Evolutionary conservation across 2,329 filamentous ascomycete species (phyloP), one percentile per base, ranked within the genome.

Genomic region (Alternaria longipes): DNA sequence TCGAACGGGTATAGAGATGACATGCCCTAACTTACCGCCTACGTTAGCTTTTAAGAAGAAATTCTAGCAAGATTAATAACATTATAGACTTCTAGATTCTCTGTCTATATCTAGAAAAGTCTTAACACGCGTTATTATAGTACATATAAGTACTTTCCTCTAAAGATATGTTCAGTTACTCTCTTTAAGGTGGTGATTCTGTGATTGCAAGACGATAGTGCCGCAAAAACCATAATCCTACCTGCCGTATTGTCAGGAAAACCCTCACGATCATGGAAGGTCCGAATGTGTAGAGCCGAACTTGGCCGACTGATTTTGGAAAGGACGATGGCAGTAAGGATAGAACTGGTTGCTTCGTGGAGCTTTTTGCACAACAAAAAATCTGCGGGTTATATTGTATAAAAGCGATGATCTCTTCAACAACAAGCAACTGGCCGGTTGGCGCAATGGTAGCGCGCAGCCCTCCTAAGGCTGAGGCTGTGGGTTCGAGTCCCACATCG

Each of bases 371-470:
- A n/a, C 3, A 4, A 5, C 3, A 1, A 22, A 22, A 22, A 22
- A 22, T 22, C 20, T 3, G 20, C 20, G 20, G 22, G 22, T 4
- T 22, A 24, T 5, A 4, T 5, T 20, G 0, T 40, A 11, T 12
- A 4, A 11, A 5, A 3, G 5, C 1, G 4, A 7, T 0, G 5
- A 1, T 22, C 8, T 26, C 9, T 14, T 8, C 30, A 36, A 38
- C n/a, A 55, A 32, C 36, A 28, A 44, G 41, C 36, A 49, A 60
- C 54, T 59, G 73, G 72, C 72, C 69, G 70, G 73, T 68, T 77
- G 74, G 74, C 74, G 74, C 74, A 77, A 77, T 77, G 74, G 74
- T 76, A 77, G 74, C 74, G 74, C 74, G 74, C 73, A 72, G 74
- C 73, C 74, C 74, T 77, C 74, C 74, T 77, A 77, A 76, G 74